phyloP scores from a whole-genome alignment of 345 rosid genomes.

The Arabis alpina region DNA sequence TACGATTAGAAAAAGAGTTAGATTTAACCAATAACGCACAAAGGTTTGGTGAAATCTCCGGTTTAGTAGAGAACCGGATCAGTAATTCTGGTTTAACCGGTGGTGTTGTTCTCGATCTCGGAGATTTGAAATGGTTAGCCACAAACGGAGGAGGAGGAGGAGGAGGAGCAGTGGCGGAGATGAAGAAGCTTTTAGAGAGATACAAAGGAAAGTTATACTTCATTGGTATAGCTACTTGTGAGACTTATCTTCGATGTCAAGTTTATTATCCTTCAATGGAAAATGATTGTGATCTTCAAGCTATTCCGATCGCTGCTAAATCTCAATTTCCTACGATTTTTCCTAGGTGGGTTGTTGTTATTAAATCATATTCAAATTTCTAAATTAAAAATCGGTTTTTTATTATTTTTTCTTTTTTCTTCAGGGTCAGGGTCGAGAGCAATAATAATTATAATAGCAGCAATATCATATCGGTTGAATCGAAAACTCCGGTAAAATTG shows the following conservation, averaged over 20 bases:
- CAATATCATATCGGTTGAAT: conserved; percentile 46
- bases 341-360: conserved; percentile 51
- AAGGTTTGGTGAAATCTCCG: conserved; percentile 62
- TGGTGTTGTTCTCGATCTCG: conserved; percentile 80
- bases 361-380: too few relatives aligned
- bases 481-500: conserved; percentile 48
- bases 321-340: conserved; percentile 59
- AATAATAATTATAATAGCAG: conserved; percentile 57
- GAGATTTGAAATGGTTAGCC: conserved; percentile 93
- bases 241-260: conserved; percentile 91
- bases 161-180: conserved; percentile 59
- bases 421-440: conserved; percentile 64
- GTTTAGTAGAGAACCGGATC: conserved; percentile 57
- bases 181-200: conserved; percentile 61
- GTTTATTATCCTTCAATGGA: conserved; percentile 91
- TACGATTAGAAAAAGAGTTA: conserved; percentile 66
- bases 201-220: conserved; percentile 68
- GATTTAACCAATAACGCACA: conserved; percentile 42
- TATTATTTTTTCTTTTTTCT: neutral
- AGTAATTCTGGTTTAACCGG: conserved; percentile 47
- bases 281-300: conserved; percentile 95
- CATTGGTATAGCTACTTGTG: conserved; percentile 95
- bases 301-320: conserved; percentile 78
- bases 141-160: conserved; percentile 50
- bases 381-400: too few relatives aligned